phyloP scores from a whole-genome alignment of 768 basidiomycete genomes.

The Termitomyces sp. region DNA sequence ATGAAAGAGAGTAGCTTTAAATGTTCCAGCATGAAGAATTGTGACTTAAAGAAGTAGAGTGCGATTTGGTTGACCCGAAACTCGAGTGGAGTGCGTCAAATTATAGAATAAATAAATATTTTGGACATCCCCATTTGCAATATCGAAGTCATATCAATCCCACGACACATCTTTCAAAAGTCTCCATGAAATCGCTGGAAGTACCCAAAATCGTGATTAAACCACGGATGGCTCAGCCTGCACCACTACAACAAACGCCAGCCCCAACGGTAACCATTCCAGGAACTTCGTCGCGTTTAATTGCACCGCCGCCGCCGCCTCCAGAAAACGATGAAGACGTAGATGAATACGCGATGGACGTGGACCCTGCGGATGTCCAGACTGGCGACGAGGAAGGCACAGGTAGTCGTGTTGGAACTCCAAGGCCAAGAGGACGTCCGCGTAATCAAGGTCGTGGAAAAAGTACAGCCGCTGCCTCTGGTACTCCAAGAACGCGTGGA shows the following conservation, averaged over 20 bases:
- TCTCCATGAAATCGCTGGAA: constrained; percentile 4
- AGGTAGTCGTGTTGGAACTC: constrained; percentile 22
- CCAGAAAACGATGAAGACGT: constrained; percentile 24
- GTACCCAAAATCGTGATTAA: constrained; percentile 47
- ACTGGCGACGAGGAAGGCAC: constrained; percentile 21
- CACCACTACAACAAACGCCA: constrained; percentile 13
- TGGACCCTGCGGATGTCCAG: constrained; percentile 29
- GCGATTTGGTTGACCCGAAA: too few species aligned
- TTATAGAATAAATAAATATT: not conserved
- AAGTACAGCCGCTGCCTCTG: constrained; percentile 18
- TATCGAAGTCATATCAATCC: not conserved
- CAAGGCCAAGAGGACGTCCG: constrained; percentile 35
- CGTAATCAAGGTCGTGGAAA: constrained; percentile 38
- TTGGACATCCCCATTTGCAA: not conserved
- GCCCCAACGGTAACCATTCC: constrained; percentile 14
- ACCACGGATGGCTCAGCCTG: constrained; percentile 26
- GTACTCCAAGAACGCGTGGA: constrained; percentile 30
- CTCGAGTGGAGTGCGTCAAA: too few species aligned
- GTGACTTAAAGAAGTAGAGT: too few species aligned
- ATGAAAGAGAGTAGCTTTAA: too few species aligned
- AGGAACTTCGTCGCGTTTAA: constrained; percentile 18
- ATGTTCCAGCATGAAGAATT: too few species aligned
- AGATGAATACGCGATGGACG: constrained; percentile 34
- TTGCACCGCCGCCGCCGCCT: constrained; percentile 14
- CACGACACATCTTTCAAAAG: not conserved